Conservation (phyloP, 371 early-diverging fungal genomes). For the Funneliformis caledonium region DNA sequence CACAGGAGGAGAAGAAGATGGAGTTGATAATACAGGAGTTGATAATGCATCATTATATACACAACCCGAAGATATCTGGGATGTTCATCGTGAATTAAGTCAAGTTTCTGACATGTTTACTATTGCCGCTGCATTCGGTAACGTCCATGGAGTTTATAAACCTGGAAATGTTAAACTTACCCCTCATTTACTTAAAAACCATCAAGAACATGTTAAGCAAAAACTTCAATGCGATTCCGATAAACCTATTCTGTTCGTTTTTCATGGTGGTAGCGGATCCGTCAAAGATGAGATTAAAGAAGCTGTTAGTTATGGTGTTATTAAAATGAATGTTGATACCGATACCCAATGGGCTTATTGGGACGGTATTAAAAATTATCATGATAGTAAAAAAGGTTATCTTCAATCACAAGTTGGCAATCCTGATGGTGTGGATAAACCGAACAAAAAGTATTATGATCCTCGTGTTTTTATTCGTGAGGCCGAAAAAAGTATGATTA, state of each 20-base stretch:
- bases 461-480: constrained; percentile 90
- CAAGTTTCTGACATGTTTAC: constrained; percentile 81
- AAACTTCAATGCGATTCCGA: constrained; percentile 57
- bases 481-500: constrained; percentile 82
- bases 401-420: constrained; percentile 91
- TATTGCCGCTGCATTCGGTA: constrained; percentile 92
- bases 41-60: constrained; percentile 88
- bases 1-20: constrained; percentile 95
- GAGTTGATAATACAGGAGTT: constrained; percentile 89
- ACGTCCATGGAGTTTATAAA: constrained; percentile 93
- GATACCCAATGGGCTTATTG: constrained; percentile 61
- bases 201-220: constrained; percentile 79
- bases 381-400: constrained; percentile 56
- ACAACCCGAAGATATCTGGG: constrained; percentile 92
- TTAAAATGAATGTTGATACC: constrained; percentile 96
- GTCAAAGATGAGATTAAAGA: constrained; percentile 78
- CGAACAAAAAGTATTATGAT: constrained; percentile 95
- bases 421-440: constrained; percentile 88
- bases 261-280: constrained; percentile 95
- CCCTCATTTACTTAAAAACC: constrained; percentile 86
- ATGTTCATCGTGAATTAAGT: constrained; percentile 82
- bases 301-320: constrained; percentile 82
- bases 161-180: constrained; percentile 90
- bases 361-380: constrained; percentile 50
- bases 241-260: constrained; percentile 90